Evolutionary conservation across 2,329 filamentous ascomycete genomes (phyloP).

Genomic region (Colletotrichum tropicicola): DNA sequence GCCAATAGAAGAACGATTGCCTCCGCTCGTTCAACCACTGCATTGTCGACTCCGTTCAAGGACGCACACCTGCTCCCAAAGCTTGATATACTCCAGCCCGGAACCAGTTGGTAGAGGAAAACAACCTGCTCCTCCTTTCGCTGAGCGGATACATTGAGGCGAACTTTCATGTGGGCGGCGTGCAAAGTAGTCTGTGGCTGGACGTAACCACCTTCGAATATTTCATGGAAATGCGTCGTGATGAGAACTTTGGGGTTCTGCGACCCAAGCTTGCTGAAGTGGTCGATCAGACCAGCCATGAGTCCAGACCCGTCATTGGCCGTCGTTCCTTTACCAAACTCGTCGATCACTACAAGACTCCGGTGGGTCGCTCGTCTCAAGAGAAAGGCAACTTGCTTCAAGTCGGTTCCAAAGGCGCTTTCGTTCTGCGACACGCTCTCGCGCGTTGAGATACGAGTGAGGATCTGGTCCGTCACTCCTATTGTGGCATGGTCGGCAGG

Average conservation of each 20-base stretch:
- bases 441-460: slow-evolving; percentile 84
- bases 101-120: slow-evolving; percentile 76
- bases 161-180: slow-evolving; percentile 79
- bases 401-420: slow-evolving; percentile 77
- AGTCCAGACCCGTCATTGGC: slow-evolving; percentile 66
- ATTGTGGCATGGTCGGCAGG: slow-evolving; percentile 81
- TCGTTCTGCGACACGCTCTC: slow-evolving; percentile 68
- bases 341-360: slow-evolving; percentile 90
- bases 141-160: slow-evolving; percentile 60
- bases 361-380: slow-evolving; percentile 77
- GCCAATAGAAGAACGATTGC: slow-evolving; percentile 74
- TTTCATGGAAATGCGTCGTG: slow-evolving; percentile 75
- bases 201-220: slow-evolving; percentile 73
- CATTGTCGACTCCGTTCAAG: slow-evolving; percentile 81
- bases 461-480: slow-evolving; percentile 90
- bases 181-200: slow-evolving; percentile 56
- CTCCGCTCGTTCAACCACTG: slow-evolving; percentile 80
- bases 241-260: slow-evolving; percentile 65
- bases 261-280: slow-evolving; percentile 58
- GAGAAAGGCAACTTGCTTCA: slow-evolving; percentile 85
- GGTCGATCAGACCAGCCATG: slow-evolving; percentile 63
- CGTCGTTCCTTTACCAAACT: slow-evolving; percentile 79
- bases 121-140: slow-evolving; percentile 70
- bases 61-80: slow-evolving; percentile 88
- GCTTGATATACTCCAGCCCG: slow-evolving; percentile 79